phyloP scores from a whole-genome alignment of 495 filamentous ascomycete genomes.

The Aspergillus sparsus region DNA sequence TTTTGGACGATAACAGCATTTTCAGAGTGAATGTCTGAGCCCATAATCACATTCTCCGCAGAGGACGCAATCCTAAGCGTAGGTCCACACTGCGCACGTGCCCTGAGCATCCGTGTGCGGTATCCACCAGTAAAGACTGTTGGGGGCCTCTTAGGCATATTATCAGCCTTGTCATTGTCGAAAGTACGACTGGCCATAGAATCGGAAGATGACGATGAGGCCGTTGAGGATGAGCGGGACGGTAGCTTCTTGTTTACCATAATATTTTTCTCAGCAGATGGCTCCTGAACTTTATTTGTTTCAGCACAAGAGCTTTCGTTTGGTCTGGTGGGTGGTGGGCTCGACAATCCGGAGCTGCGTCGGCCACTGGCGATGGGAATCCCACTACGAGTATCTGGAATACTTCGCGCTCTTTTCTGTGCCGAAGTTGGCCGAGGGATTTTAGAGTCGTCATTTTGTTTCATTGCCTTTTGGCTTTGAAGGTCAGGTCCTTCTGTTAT shows the following conservation, averaged over 20 bases:
- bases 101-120: conserved; percentile 14
- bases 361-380: conserved; percentile 21
- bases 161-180: conserved; percentile 1
- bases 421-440: neutral
- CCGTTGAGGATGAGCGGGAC: neutral
- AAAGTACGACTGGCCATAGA: conserved; percentile 16
- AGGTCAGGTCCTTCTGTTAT: too few species aligned
- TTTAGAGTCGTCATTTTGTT: neutral
- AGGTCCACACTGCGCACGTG: conserved; percentile 23
- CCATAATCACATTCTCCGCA: conserved; percentile 41
- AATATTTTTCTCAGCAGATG: conserved; percentile 2
- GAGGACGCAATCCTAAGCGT: conserved; percentile 36
- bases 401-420: conserved; percentile 4
- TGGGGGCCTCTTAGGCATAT: conserved; percentile 12
- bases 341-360: conserved; percentile 6
- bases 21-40: conserved; percentile 14
- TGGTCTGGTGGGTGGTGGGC: neutral
- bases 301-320: too few species aligned
- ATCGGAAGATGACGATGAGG: conserved; percentile 15
- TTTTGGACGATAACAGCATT: conserved; percentile 6
- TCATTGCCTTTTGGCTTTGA: too few species aligned
- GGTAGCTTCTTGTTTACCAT: too few species aligned
- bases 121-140: conserved; percentile 30
- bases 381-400: conserved; percentile 17
- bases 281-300: neutral